These are phyloP conservation scores for Aureobasidium sp. DNA, from an alignment of 2,329 filamentous ascomycete genomes.

Conservation along the genomic window DNA sequence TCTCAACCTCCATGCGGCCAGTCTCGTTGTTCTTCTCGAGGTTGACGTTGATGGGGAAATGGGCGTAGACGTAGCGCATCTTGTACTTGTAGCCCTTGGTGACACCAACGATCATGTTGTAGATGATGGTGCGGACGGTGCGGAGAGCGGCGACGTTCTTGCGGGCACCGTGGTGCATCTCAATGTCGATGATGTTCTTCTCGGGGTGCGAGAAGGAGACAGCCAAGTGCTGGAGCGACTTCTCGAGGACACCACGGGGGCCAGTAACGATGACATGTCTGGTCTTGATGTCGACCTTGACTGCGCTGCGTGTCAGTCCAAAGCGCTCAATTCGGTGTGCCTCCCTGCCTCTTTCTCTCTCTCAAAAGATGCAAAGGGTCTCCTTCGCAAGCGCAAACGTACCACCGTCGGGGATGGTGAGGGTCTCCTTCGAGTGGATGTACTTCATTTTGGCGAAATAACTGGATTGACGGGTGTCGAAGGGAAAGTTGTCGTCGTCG, in stretches of 20 bases:
- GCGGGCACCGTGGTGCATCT: slow-evolving; percentile 96
- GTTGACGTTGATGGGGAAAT: slow-evolving; percentile 99
- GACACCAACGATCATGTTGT: slow-evolving; percentile 97
- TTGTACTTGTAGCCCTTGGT: slow-evolving; percentile 99
- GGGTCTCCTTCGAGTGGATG: slow-evolving; percentile 96
- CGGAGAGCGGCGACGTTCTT: slow-evolving; percentile 98
- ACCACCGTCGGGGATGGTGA: slow-evolving; percentile 96
- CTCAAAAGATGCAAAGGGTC: slow-evolving; percentile 12
- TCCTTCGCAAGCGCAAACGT: slow-evolving; percentile 36
- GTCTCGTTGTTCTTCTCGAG: slow-evolving; percentile 93
- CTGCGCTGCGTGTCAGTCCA: slow-evolving; percentile 42
- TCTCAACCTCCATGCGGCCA: slow-evolving; percentile 84
- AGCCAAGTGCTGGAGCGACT: slow-evolving; percentile 92
- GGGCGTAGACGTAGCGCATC: slow-evolving; percentile 99
- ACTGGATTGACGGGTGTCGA: slow-evolving; percentile 15
- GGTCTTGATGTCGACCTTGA: slow-evolving; percentile 97
- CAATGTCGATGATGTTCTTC: slow-evolving; percentile 85
- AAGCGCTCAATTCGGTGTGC: slow-evolving; percentile 9
- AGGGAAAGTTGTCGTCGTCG: slow-evolving; percentile 13
- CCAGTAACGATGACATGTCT: slow-evolving; percentile 95
- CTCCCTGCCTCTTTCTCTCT: slow-evolving; percentile 9
- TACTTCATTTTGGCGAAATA: slow-evolving; percentile 81
- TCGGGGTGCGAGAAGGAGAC: slow-evolving; percentile 89
- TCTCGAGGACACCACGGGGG: slow-evolving; percentile 76
- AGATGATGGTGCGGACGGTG: slow-evolving; percentile 95